Base-by-base conservation (phyloP, 371 early-diverging fungal species). In the Mucor piriformis region DNA sequence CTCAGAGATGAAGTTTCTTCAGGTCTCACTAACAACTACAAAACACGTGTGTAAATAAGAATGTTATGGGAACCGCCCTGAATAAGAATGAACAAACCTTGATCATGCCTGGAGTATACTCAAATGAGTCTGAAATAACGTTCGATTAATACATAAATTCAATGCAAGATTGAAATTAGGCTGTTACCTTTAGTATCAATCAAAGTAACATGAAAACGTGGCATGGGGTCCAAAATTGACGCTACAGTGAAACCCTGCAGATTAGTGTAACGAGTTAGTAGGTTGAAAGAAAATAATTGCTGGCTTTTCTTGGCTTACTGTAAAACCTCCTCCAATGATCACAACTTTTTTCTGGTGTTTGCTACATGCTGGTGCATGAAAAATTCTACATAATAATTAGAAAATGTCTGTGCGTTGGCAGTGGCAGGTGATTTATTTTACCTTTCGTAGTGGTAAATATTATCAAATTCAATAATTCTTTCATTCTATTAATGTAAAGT, bases 201-300 rank as follows among this genome's bases (percentile, higher is more conserved):
- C 33, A 74, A 61, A 20, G 68, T 69, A 16, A 74, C 72, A 59
- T 74, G 63, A 47, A 74, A 74, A 55, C 66, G 66, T 51, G 69
- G 66, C 75, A 74, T 74, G 46, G 66, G 69, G 38, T 74, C 75
- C 37, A 74, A 62, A 42, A 74, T 69, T 35, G 72, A 71, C 13
- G 69, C 75, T 10, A 74, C 72, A 3, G 75, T 74, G 37, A 71
- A 74, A 44, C 75, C 75, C 75, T 74, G 46, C 12, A 3, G 3
- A 24, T 46, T 46, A 3, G 46, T 46, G 46, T 46, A 46, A 46
- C 46, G 21, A 23, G 46, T 24, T 42, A 42, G 38, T 2, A n/a
- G 3, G 18, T 42, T 42, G 20, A 18, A 15, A 38, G n/a, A n/a
- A 10, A n/a, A 13, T 38, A 38, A 6, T n/a, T 3, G 8, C 18